These are phyloP conservation scores for Talaromyces sp. DNA, from an alignment of 2,329 filamentous ascomycete genomes.

Conservation along the genomic window DNA sequence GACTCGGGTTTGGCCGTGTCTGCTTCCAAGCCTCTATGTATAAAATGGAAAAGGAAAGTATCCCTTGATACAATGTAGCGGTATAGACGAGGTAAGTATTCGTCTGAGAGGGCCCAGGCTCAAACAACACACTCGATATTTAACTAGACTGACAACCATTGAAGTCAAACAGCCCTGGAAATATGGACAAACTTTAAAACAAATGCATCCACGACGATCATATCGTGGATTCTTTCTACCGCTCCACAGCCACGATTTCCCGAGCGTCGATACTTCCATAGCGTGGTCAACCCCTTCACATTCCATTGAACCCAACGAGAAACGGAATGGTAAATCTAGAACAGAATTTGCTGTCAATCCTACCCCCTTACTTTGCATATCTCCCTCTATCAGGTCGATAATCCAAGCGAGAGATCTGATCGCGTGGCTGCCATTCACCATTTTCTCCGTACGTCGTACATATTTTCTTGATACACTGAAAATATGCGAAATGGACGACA, in stretches of 20 bases:
- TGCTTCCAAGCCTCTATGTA: neutral
- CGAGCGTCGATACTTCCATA: neutral
- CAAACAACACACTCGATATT: neutral
- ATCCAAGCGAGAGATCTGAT: slow-evolving; percentile 10
- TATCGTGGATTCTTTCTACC: slow-evolving; percentile 5
- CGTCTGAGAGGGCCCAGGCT: no score
- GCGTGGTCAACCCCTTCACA: slow-evolving; percentile 1
- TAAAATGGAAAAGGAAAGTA: neutral
- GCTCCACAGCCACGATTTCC: slow-evolving; percentile 7
- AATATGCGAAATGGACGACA: neutral
- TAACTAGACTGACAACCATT: neutral
- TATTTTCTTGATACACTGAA: neutral
- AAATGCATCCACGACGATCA: slow-evolving; percentile 1
- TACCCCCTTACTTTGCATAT: slow-evolving; percentile 5
- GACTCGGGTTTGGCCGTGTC: neutral
- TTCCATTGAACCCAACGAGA: neutral
- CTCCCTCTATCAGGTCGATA: neutral
- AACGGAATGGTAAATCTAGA: neutral
- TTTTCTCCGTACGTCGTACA: slow-evolving; percentile 4
- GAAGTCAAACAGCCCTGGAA: neutral
- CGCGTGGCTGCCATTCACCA: slow-evolving; percentile 18
- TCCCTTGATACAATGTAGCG: slow-evolving; percentile 2
- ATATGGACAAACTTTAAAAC: neutral
- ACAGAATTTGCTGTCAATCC: neutral
- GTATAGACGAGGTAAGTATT: neutral